Conservation (phyloP, 1,284 basidiomycete species). For the Puccinia horiana region DNA sequence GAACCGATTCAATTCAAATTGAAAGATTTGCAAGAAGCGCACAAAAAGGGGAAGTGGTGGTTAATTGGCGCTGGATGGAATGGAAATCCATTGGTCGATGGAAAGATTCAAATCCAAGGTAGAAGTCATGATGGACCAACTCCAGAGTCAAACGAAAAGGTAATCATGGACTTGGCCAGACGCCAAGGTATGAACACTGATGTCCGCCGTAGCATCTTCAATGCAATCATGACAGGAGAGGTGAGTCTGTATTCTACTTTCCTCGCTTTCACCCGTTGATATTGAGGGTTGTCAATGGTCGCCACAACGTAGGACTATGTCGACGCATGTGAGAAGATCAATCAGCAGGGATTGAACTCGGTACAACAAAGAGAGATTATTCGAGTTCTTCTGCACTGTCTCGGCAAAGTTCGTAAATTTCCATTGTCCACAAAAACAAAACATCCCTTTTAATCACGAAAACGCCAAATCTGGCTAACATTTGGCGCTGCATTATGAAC, state of each 20-base stretch:
- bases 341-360: conserved; percentile 79
- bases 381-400: conserved; percentile 87
- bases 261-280: background rate
- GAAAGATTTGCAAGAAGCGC: conserved; percentile 78
- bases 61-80: conserved; percentile 94
- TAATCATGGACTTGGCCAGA: conserved; percentile 75
- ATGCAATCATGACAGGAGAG: conserved; percentile 89
- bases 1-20: conserved; percentile 81
- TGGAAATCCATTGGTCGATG: conserved; percentile 72
- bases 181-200: conserved; percentile 99
- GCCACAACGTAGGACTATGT: conserved; percentile 74
- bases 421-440: background rate
- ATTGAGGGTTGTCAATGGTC: background rate
- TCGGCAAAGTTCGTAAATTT: conserved; percentile 72
- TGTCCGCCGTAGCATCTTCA: conserved; percentile 83
- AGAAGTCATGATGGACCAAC: conserved; percentile 51
- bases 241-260: conserved; percentile 62
- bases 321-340: conserved; percentile 83
- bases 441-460: background rate
- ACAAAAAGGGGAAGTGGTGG: conserved; percentile 97
- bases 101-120: conserved; percentile 62
- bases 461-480: background rate
- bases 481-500: background rate
- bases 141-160: conserved; percentile 61
- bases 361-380: conserved; percentile 92